Percentiles rank a stretch among this genome's conserved stretches.
phyloP scores from a whole-genome alignment of 208 protist genomes.

The Balamuthia mandrillaris region DNA sequence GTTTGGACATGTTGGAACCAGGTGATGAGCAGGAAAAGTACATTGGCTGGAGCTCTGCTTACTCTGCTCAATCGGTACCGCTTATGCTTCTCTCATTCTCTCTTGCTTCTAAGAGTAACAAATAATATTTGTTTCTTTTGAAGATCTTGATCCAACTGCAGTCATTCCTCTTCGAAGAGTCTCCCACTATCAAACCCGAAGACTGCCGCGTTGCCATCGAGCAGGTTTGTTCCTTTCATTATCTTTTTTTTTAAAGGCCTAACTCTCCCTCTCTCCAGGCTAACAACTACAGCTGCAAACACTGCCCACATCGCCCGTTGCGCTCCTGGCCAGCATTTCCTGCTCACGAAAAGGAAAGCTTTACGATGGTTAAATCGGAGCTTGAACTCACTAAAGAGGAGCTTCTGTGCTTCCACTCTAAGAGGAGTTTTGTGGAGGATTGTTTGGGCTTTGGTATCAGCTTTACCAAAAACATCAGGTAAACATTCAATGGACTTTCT shows the following conservation, averaged over 20 bases:
- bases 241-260: neutral
- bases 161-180: slow-evolving; percentile 36
- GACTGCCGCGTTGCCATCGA: slow-evolving; percentile 33
- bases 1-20: slow-evolving; percentile 24
- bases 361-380: slow-evolving; percentile 1
- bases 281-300: slow-evolving; percentile 23
- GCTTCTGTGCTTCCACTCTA: slow-evolving; percentile 37
- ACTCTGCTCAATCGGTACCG: neutral
- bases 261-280: neutral
- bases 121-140: neutral
- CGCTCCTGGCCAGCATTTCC: slow-evolving; percentile 29
- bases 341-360: neutral
- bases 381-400: slow-evolving; percentile 26
- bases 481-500: neutral
- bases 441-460: slow-evolving; percentile 24
- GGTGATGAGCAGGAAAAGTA: slow-evolving; percentile 37
- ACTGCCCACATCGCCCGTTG: slow-evolving; percentile 23
- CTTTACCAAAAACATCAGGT: slow-evolving; percentile 33
- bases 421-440: slow-evolving; percentile 24
- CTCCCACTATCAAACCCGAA: neutral
- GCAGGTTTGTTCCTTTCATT: neutral
- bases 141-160: slow-evolving; percentile 25
- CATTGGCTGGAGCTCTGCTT: slow-evolving; percentile 32
- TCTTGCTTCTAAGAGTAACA: neutral
- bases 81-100: neutral